Conservation (phyloP, 108 stramenopile species). For the Cyclotella distinguenda region DNA sequence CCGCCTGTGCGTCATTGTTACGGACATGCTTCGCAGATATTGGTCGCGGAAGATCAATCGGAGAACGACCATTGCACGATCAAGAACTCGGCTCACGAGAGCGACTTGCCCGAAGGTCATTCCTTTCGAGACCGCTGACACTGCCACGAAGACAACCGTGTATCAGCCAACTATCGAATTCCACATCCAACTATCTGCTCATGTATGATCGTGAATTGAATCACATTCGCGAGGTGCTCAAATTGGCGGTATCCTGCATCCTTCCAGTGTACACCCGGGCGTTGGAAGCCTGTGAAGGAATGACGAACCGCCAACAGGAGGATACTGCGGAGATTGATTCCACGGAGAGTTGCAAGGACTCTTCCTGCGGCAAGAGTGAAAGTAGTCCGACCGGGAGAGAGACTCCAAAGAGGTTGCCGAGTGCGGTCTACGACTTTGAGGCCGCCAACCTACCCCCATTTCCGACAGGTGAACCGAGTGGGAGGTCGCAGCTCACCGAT, state of each 20-base stretch:
- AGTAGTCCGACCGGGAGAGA: too few species aligned
- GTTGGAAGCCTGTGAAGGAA: neutral
- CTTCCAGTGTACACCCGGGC: conserved; percentile 34
- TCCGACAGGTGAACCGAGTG: neutral
- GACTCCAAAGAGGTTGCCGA: conserved; percentile 8
- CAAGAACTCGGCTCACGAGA: neutral
- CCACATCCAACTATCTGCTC: conserved; percentile 5
- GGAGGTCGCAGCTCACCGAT: too few species aligned
- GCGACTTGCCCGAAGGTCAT: too few species aligned
- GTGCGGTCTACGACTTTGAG: conserved; percentile 43
- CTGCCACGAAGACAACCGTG: neutral
- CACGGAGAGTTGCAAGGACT: neutral
- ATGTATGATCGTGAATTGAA: conserved; percentile 25
- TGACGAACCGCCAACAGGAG: neutral
- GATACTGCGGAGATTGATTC: neutral
- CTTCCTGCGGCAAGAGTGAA: too few species aligned
- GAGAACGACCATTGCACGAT: neutral
- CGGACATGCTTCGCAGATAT: too few species aligned
- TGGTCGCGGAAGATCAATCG: neutral
- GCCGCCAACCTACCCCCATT: conserved; percentile 14
- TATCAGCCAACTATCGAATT: neutral
- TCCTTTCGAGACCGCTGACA: conserved; percentile 21
- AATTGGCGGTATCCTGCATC: conserved; percentile 32
- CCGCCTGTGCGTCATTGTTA: neutral
- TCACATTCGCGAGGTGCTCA: conserved; percentile 35